Percentiles rank a stretch among this genome's conserved stretches.
These are phyloP conservation scores for Boletus subparvulus DNA, from an alignment of 768 basidiomycete genomes.

Conservation along the genomic window DNA sequence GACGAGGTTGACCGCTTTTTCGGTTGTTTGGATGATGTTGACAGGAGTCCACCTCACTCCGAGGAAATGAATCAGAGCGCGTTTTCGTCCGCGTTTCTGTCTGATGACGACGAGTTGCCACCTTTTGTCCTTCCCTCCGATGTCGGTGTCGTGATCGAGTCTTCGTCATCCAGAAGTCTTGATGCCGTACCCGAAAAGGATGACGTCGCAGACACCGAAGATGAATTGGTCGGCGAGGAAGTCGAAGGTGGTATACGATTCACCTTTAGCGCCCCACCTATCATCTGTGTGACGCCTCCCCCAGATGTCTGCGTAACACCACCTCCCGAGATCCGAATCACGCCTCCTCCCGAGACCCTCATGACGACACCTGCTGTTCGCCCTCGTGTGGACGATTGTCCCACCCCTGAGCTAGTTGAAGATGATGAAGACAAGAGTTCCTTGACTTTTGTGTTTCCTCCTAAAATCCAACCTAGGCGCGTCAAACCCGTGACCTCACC, in stretches of 20 bases:
- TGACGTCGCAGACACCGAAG: slow-evolving; percentile 32
- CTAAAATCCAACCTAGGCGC: slow-evolving; percentile 2
- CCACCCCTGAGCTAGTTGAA: slow-evolving; percentile 13
- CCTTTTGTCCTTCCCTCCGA: slow-evolving; percentile 50
- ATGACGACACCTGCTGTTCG: slow-evolving; percentile 21
- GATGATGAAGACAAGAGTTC: slow-evolving; percentile 25
- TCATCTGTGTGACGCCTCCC: slow-evolving; percentile 29
- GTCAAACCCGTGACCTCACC: slow-evolving; percentile 8
- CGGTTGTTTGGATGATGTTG: slow-evolving; percentile 59
- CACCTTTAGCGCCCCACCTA: slow-evolving; percentile 63
- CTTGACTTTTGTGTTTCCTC: slow-evolving; percentile 26
- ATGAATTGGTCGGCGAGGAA: slow-evolving; percentile 56
- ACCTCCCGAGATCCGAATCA: slow-evolving; percentile 26
- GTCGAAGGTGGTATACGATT: slow-evolving; percentile 72
- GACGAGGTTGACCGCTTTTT: slow-evolving; percentile 78
- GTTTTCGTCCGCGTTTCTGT: slow-evolving; percentile 55
- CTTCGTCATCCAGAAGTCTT: slow-evolving; percentile 29
- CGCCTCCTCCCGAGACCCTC: slow-evolving; percentile 16
- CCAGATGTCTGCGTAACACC: slow-evolving; percentile 25
- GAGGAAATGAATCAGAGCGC: slow-evolving; percentile 57
- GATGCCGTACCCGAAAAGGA: slow-evolving; percentile 40
- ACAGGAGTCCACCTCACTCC: slow-evolving; percentile 47
- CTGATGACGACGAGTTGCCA: slow-evolving; percentile 50
- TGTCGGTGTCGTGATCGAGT: slow-evolving; percentile 43
- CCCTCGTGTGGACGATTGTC: not conserved